Percentiles rank a stretch among this genome's conserved stretches.
Evolutionary conservation across 2,329 filamentous ascomycete genomes (phyloP).

Genomic region (Aspergillus caelatus): DNA sequence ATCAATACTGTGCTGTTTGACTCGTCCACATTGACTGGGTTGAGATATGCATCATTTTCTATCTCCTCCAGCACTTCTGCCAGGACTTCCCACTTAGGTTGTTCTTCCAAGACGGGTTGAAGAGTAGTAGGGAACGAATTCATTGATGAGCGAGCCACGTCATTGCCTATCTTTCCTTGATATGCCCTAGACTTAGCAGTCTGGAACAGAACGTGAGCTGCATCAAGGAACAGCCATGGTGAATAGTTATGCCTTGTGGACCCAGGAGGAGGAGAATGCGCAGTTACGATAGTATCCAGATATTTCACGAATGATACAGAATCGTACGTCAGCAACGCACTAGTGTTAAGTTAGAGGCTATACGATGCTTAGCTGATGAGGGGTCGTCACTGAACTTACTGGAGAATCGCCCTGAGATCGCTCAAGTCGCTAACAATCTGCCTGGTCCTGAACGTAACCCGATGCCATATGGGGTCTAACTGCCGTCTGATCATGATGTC

Average conservation of each 20-base stretch:
- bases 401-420: constrained; percentile 79
- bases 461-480: constrained; percentile 94
- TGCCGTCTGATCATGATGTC: constrained; percentile 86
- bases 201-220: constrained; percentile 90
- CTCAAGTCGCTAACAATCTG: constrained; percentile 91
- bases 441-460: constrained; percentile 90
- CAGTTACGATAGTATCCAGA: constrained; percentile 89
- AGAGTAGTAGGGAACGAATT: constrained; percentile 62
- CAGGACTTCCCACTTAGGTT: constrained; percentile 89
- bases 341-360: constrained; percentile 27
- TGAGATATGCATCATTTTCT: constrained; percentile 84
- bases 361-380: background rate
- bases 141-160: constrained; percentile 52
- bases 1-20: constrained; percentile 91
- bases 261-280: constrained; percentile 83
- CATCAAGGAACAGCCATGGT: constrained; percentile 94
- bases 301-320: constrained; percentile 90
- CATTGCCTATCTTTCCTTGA: constrained; percentile 68
- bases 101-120: constrained; percentile 83
- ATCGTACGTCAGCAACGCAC: constrained; percentile 78
- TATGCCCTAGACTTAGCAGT: constrained; percentile 89
- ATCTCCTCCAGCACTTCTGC: constrained; percentile 94
- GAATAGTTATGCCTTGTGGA: constrained; percentile 87
- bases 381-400: constrained; percentile 48
- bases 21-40: constrained; percentile 73